A percentile compares a stretch with the other conserved stretches of the same genome.
Conservation (phyloP, 495 filamentous ascomycete genomes). For the Lasiosphaeris hirsuta region DNA sequence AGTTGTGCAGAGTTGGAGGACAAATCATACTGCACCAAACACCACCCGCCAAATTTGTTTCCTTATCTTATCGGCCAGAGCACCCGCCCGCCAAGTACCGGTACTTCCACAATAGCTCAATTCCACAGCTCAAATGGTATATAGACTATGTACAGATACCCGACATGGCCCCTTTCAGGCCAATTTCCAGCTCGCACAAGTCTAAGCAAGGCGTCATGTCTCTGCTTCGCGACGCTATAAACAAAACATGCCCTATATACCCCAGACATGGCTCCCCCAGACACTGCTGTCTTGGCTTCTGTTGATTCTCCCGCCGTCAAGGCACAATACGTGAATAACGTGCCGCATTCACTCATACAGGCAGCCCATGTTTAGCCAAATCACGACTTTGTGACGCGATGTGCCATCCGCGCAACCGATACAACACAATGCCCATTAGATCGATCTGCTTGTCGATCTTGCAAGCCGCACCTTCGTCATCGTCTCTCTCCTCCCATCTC, state of each 20-base stretch:
- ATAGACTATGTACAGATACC: slow-evolving; percentile 11
- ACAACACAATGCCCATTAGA: too few relatives aligned
- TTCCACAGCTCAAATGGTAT: slow-evolving; percentile 1
- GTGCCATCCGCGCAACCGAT: background rate
- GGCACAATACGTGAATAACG: background rate
- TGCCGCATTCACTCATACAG: background rate
- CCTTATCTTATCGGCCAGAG: slow-evolving; percentile 17
- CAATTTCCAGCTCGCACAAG: background rate
- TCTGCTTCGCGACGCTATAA: background rate
- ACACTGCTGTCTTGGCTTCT: background rate
- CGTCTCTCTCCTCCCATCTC: too few relatives aligned
- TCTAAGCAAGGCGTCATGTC: background rate
- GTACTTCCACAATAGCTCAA: background rate
- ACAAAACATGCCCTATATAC: background rate
- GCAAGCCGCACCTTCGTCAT: too few relatives aligned
- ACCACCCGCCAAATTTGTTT: slow-evolving; percentile 9
- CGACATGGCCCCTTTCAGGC: background rate
- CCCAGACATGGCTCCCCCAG: too few relatives aligned
- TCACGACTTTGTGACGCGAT: background rate
- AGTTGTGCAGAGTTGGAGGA: slow-evolving; percentile 10
- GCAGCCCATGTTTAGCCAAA: background rate
- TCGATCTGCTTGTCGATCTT: too few relatives aligned
- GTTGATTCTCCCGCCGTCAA: slow-evolving; percentile 1
- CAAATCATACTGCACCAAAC: too few relatives aligned
- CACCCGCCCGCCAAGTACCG: slow-evolving; percentile 2